These are phyloP conservation scores for Monilinia fructigena DNA, from an alignment of 2,329 filamentous ascomycete species.

Conservation along the genomic window DNA sequence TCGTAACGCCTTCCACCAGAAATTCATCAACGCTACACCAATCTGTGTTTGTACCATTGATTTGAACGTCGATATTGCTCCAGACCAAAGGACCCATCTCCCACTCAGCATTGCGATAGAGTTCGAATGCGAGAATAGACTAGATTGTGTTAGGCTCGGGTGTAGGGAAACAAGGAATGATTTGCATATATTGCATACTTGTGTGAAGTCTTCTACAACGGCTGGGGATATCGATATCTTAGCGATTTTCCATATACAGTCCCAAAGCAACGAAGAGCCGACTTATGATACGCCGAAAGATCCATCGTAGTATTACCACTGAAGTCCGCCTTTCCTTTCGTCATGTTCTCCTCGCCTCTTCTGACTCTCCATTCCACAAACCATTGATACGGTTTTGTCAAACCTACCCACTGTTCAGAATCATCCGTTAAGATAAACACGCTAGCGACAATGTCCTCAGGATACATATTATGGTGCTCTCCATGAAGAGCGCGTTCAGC, in stretches of 20 bases:
- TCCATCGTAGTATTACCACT: neutral
- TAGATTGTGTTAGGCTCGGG: neutral
- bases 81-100: neutral
- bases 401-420: neutral
- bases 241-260: neutral
- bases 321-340: neutral
- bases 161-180: no score
- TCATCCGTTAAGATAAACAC: neutral
- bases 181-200: neutral
- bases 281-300: neutral
- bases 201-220: neutral
- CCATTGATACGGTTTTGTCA: neutral
- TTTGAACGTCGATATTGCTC: neutral
- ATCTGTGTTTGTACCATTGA: neutral
- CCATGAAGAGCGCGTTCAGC: neutral
- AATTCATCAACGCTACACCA: conserved; percentile 3
- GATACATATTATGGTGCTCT: neutral
- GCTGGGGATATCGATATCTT: neutral
- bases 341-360: neutral
- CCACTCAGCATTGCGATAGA: neutral
- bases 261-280: neutral
- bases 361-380: neutral
- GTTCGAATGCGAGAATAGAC: conserved; percentile 1
- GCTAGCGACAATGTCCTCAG: neutral
- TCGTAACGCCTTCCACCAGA: neutral